Evolutionary conservation across 2,329 filamentous ascomycete species (phyloP).

Genomic region (Aspergillus latus): DNA sequence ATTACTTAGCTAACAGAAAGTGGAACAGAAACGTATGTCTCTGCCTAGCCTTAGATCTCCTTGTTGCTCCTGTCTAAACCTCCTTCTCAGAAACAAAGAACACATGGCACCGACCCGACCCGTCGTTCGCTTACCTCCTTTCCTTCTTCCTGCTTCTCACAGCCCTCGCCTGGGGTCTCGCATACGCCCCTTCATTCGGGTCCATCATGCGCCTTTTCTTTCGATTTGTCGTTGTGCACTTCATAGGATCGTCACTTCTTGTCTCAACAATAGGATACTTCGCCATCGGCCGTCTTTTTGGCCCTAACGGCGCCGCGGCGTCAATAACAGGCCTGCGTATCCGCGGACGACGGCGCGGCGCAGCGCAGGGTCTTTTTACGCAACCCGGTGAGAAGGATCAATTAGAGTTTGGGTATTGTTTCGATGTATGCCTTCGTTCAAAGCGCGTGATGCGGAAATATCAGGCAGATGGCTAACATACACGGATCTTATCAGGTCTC

Average conservation of each 20-base stretch:
- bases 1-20: background rate
- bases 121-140: slow-evolving; percentile 68
- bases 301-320: slow-evolving; percentile 50
- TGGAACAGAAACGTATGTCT: slow-evolving; percentile 41
- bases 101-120: slow-evolving; percentile 68
- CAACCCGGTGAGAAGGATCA: slow-evolving; percentile 58
- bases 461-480: background rate
- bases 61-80: background rate
- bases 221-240: slow-evolving; percentile 57
- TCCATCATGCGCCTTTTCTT: slow-evolving; percentile 50
- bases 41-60: background rate
- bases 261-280: slow-evolving; percentile 65
- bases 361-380: slow-evolving; percentile 58
- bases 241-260: slow-evolving; percentile 59
- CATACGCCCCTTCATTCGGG: slow-evolving; percentile 50
- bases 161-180: slow-evolving; percentile 59
- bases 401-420: slow-evolving; percentile 70
- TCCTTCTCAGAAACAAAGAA: slow-evolving; percentile 62
- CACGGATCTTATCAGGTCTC: slow-evolving; percentile 47
- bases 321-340: slow-evolving; percentile 48
- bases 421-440: slow-evolving; percentile 55
- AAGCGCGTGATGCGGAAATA: background rate
- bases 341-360: slow-evolving; percentile 50
- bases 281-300: slow-evolving; percentile 61
- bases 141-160: slow-evolving; percentile 63